These are phyloP conservation scores for Leccinum subfulvum DNA, from an alignment of 1,284 basidiomycete species.

Conservation along the genomic window DNA sequence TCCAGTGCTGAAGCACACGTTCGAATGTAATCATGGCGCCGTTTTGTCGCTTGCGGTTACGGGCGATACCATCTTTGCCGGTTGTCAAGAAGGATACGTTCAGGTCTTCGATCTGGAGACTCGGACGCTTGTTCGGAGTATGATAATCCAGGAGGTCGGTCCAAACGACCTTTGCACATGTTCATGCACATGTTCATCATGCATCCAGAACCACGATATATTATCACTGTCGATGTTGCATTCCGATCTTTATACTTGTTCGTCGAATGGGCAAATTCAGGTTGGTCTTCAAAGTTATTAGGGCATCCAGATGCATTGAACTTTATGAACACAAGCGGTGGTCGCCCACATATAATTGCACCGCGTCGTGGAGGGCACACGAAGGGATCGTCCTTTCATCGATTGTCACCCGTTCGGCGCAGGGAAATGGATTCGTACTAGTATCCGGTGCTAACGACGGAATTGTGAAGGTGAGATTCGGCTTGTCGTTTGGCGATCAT, in stretches of 20 bases:
- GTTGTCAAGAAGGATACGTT: conserved; percentile 91
- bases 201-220: conserved; percentile 66
- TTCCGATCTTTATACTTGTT: conserved; percentile 80
- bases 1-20: conserved; percentile 56
- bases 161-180: background rate
- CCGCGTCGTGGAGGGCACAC: conserved; percentile 79
- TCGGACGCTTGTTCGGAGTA: conserved; percentile 78
- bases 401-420: conserved; percentile 43
- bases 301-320: conserved; percentile 5
- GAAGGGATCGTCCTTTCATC: conserved; percentile 81
- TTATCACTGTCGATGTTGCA: conserved; percentile 75
- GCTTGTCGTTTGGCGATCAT: background rate
- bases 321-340: conserved; percentile 52
- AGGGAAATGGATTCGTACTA: conserved; percentile 44
- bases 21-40: conserved; percentile 64
- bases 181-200: conserved; percentile 1
- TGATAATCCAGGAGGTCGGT: conserved; percentile 79
- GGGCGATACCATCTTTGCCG: conserved; percentile 85
- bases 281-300: conserved; percentile 36
- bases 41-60: conserved; percentile 78
- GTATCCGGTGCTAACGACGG: conserved; percentile 86
- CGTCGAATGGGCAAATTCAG: conserved; percentile 80
- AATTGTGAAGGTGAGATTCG: conserved; percentile 66
- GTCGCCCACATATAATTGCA: conserved; percentile 81
- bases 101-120: conserved; percentile 92